A percentile compares a stretch with the other conserved stretches of the same genome.
These are phyloP conservation scores for Hydrangea macrophylla DNA, from an alignment of 148 eudicot species.

Conservation along the genomic window DNA sequence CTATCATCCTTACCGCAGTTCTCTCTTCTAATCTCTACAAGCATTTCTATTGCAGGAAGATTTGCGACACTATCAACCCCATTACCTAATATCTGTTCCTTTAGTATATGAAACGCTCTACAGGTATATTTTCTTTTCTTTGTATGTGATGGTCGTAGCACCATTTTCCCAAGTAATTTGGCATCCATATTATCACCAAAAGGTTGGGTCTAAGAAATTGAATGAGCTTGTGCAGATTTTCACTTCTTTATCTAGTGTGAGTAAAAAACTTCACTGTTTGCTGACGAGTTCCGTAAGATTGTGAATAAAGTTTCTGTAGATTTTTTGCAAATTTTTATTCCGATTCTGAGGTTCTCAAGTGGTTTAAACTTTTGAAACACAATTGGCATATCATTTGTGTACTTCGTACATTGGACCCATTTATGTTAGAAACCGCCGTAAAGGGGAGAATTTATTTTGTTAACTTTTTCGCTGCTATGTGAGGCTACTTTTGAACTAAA, in stretches of 20 bases:
- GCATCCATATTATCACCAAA: neutral
- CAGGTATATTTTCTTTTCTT: slow-evolving; percentile 47
- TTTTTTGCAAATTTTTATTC: no score
- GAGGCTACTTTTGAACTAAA: no score
- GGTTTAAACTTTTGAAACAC: neutral
- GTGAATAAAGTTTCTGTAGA: neutral
- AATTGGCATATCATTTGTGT: no score
- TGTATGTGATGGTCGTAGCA: neutral
- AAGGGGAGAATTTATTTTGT: no score
- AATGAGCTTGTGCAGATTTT: neutral
- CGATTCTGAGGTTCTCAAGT: no score
- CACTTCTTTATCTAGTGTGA: neutral
- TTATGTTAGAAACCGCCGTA: no score
- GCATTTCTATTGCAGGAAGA: slow-evolving; percentile 62
- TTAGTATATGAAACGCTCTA: slow-evolving; percentile 85
- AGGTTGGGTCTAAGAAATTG: no score
- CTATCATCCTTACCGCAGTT: neutral
- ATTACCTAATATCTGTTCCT: slow-evolving; percentile 86
- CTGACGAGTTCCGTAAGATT: neutral
- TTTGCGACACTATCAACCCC: slow-evolving; percentile 72
- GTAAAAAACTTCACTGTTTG: neutral
- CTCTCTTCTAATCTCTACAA: slow-evolving; percentile 21
- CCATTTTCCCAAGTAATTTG: neutral
- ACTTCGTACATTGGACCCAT: no score
- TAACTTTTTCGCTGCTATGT: no score